phyloP scores from a whole-genome alignment of 192 early-diverging fungal genomes.

The Coemansia sp. region DNA sequence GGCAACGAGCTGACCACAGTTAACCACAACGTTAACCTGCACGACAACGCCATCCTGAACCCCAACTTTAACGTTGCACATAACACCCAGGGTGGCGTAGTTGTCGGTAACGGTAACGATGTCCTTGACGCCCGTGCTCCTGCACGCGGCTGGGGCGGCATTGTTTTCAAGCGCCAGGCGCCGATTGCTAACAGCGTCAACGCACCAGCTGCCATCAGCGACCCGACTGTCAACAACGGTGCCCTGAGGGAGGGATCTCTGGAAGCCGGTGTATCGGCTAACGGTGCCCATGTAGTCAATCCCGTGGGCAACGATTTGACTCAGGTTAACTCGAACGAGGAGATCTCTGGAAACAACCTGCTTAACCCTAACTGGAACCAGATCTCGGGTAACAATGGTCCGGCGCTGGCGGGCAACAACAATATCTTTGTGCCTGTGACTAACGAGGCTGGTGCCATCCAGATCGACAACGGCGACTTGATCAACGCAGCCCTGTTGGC shows the following conservation, averaged over 20 bases:
- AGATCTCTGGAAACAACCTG: slow-evolving; percentile 28
- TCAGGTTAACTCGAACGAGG: slow-evolving; percentile 30
- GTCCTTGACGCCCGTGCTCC: slow-evolving; percentile 3
- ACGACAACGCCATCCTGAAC: slow-evolving; percentile 38
- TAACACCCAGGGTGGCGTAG: slow-evolving; percentile 10
- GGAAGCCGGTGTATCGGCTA: slow-evolving; percentile 13
- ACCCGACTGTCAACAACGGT: slow-evolving; percentile 25
- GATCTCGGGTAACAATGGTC: slow-evolving; percentile 20
- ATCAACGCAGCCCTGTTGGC: no score
- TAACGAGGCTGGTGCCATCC: slow-evolving; percentile 36
- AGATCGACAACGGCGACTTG: slow-evolving; percentile 45
- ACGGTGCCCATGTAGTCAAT: slow-evolving; percentile 26
- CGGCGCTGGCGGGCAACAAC: slow-evolving; percentile 24
- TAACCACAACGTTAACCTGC: slow-evolving; percentile 27
- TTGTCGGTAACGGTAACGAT: slow-evolving; percentile 33
- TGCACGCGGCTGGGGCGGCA: not conserved
- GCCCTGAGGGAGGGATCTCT: slow-evolving; percentile 24
- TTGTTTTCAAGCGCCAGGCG: slow-evolving; percentile 12
- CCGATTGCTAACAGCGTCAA: slow-evolving; percentile 9
- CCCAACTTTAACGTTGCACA: slow-evolving; percentile 23
- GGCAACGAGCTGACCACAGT: slow-evolving; percentile 21
- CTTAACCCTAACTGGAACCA: slow-evolving; percentile 29
- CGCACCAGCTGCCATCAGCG: slow-evolving; percentile 16
- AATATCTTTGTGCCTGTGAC: slow-evolving; percentile 25
- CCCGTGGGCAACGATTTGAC: slow-evolving; percentile 33